phyloP scores from a whole-genome alignment of 1,139 yeast genomes.

The Sugiyamaella neomexicana region DNA sequence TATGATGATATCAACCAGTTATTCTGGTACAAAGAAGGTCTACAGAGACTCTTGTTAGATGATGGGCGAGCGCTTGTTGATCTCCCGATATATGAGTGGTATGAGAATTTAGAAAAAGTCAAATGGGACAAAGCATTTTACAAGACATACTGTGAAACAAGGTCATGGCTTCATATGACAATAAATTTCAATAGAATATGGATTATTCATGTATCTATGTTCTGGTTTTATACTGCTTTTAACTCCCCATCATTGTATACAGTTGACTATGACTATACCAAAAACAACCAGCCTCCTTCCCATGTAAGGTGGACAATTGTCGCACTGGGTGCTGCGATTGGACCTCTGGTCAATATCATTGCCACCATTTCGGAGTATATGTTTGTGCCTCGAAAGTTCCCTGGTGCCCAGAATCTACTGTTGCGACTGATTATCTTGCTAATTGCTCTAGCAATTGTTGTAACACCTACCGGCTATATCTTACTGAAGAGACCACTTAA shows the following conservation, averaged over 20 bases:
- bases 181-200: conserved; percentile 81
- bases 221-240: conserved; percentile 80
- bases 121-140: conserved; percentile 64
- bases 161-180: conserved; percentile 76
- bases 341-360: conserved; percentile 61
- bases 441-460: conserved; percentile 49
- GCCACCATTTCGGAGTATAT: conserved; percentile 63
- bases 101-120: conserved; percentile 48
- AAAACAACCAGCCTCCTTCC: conserved; percentile 63
- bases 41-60: conserved; percentile 49
- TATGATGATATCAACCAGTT: conserved; percentile 85
- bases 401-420: conserved; percentile 57
- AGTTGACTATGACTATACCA: conserved; percentile 52
- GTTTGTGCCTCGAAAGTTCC: conserved; percentile 70
- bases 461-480: conserved; percentile 64
- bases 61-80: conserved; percentile 49
- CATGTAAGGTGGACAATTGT: conserved; percentile 64
- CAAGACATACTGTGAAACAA: conserved; percentile 70
- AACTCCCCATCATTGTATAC: conserved; percentile 80
- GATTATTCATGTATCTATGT: conserved; percentile 74
- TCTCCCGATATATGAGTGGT: conserved; percentile 50
- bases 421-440: conserved; percentile 49
- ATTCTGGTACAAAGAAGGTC: conserved; percentile 75
- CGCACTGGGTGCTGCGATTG: conserved; percentile 70
- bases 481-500: conserved; percentile 50